phyloP scores from a whole-genome alignment of 2,329 filamentous ascomycete genomes.

The Tolypocladium ovalisporum region DNA sequence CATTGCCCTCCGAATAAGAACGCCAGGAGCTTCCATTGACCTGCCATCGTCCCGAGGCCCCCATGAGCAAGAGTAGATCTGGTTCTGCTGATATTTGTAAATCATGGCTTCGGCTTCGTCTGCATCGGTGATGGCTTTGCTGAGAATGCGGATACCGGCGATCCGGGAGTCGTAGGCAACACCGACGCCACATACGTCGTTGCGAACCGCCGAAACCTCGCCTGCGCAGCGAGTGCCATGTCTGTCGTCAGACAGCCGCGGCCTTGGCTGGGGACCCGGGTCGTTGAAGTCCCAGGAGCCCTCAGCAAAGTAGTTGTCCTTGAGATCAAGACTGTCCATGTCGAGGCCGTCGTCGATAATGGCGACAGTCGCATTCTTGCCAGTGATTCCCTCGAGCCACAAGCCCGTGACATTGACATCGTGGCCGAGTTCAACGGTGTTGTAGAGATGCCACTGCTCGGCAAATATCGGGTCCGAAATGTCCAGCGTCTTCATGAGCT shows the following conservation, averaged over 20 bases:
- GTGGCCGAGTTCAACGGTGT: conserved; percentile 68
- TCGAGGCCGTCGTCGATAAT: conserved; percentile 95
- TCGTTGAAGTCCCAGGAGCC: conserved; percentile 98
- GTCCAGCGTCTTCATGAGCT: conserved; percentile 53
- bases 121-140: conserved; percentile 78
- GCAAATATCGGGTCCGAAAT: conserved; percentile 86
- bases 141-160: conserved; percentile 85
- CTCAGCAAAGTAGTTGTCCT: conserved; percentile 83
- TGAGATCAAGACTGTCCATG: conserved; percentile 88
- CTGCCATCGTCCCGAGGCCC: conserved; percentile 87
- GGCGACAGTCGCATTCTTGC: conserved; percentile 77
- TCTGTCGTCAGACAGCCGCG: conserved; percentile 70
- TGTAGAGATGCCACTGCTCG: conserved; percentile 93
- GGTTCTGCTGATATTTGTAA: conserved; percentile 80
- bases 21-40: conserved; percentile 87
- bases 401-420: conserved; percentile 94
- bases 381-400: conserved; percentile 85
- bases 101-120: conserved; percentile 91
- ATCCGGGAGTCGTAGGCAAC: conserved; percentile 89
- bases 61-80: conserved; percentile 99
- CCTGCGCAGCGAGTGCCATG: conserved; percentile 94
- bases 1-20: conserved; percentile 84
- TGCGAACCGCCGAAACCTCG: conserved; percentile 84
- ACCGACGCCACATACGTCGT: conserved; percentile 89
- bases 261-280: conserved; percentile 63